Base-by-base conservation (phyloP, 2,329 filamentous ascomycete species). In the Arthrinium puccinioides region DNA sequence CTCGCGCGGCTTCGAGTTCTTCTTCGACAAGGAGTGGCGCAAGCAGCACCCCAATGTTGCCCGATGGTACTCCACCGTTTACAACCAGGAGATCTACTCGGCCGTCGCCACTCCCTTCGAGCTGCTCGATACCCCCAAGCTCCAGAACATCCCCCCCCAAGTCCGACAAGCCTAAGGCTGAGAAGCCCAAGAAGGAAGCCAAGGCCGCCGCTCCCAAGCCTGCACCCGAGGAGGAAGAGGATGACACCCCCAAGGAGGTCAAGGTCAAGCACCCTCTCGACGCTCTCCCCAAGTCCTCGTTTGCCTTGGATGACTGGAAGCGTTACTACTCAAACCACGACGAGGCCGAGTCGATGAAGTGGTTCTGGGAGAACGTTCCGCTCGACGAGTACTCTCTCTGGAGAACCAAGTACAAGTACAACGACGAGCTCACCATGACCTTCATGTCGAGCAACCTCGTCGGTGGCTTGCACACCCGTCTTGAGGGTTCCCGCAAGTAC, bases 381-480 rank as follows among this genome's bases (percentile, higher is more conserved):
- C 82, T 92, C 54, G 83, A 88, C 49, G 92, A 98, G 70, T 98
- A 92, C 79, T 94, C 88, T 39, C 70, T 98, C 65, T 98, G 88
- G 87, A 81, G 79, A 64, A 72, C 89, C 54, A 83, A 89, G 69
- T 98, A 95, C 82, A 96, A 95, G 82, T 98, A 98, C 79, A 94
- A 96, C 69, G 82, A 95, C 44, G 92, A 98, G 81, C 79, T 98
- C 52, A 96, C 87, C 60, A 73, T 92, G 67, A 85, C 84, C 60
- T 98, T 98, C 85, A 98, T 98, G 92, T 90, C 87, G 54, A 87
- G 84, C 77, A 98, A 98, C 80, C 74, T 97, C 67, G 90, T 98
- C 63, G 89, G 86, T 69, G 92, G 92, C 64, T 95, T 98, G 80
- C 94, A 96, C 73, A 78, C 80, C 65, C 92, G 92, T 76, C 87